Percentiles rank a stretch among this genome's conserved stretches.
phyloP scores from a whole-genome alignment of 1,284 basidiomycete species.

The Xanthoconium separans region DNA sequence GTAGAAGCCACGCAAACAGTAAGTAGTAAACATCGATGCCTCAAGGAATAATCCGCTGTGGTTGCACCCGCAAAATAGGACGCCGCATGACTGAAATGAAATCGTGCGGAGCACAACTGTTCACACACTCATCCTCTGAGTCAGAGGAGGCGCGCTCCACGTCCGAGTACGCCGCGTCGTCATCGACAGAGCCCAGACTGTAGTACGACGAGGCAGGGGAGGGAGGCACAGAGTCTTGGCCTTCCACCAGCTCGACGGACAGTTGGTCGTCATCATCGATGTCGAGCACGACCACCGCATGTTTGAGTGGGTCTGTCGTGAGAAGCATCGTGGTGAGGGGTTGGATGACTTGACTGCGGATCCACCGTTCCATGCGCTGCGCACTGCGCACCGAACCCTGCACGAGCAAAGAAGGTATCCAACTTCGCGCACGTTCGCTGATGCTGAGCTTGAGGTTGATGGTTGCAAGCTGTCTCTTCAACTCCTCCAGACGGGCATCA shows the following conservation, averaged over 20 bases:
- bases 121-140: not conserved
- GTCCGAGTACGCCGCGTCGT: not conserved
- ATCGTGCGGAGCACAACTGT: not conserved
- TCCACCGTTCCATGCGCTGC: not conserved
- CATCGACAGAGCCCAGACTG: not conserved
- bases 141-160: not conserved
- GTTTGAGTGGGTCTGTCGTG: not conserved
- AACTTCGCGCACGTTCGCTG: not conserved
- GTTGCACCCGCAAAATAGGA: not conserved
- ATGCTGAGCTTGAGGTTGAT: not conserved
- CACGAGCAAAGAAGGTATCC: not conserved
- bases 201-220: not conserved
- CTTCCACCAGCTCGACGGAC: not conserved
- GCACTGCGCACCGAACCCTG: not conserved
- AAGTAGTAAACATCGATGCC: too few species aligned
- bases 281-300: not conserved
- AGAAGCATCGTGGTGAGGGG: not conserved
- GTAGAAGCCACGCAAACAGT: too few species aligned
- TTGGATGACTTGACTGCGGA: not conserved
- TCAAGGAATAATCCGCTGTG: not conserved
- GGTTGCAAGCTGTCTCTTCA: not conserved
- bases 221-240: not conserved
- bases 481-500: not conserved
- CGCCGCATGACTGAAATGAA: not conserved
- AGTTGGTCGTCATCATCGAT: not conserved